phyloP scores from a whole-genome alignment of 352 stramenopile genomes.

The Globisporangium apiculatum region DNA sequence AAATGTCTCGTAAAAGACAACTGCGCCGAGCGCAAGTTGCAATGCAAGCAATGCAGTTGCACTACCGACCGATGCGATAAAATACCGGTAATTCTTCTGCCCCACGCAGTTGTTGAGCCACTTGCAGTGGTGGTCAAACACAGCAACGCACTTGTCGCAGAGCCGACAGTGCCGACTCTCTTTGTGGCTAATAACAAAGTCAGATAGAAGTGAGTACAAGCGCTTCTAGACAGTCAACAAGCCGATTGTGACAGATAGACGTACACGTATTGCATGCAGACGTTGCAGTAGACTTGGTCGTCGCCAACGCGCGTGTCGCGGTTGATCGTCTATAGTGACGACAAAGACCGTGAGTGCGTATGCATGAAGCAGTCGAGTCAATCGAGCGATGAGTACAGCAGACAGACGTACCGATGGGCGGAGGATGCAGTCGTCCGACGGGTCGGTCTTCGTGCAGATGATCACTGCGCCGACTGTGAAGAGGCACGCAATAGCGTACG shows the following conservation, averaged over 20 bases:
- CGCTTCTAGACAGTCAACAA: too few relatives aligned
- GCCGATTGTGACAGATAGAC: constrained; percentile 8
- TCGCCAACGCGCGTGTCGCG: constrained; percentile 16
- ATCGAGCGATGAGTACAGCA: not conserved
- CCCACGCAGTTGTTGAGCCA: constrained; percentile 96
- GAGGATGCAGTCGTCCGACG: constrained; percentile 69
- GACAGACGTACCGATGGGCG: constrained; percentile 40
- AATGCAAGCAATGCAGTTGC: constrained; percentile 56
- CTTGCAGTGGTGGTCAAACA: constrained; percentile 97
- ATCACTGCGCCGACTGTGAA: constrained; percentile 48
- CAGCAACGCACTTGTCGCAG: constrained; percentile 94
- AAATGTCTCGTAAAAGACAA: constrained; percentile 36
- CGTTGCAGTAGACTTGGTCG: constrained; percentile 80
- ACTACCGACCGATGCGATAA: constrained; percentile 64
- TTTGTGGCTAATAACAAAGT: constrained; percentile 48
- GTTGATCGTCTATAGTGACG: constrained; percentile 6
- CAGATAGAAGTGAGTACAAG: not conserved
- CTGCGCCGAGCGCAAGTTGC: constrained; percentile 62
- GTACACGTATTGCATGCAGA: constrained; percentile 86
- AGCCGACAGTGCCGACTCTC: constrained; percentile 91
- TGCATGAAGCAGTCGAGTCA: not conserved
- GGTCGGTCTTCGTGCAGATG: constrained; percentile 63
- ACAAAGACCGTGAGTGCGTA: not conserved
- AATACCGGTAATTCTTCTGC: constrained; percentile 80
- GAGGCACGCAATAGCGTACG: constrained; percentile 42